Evolutionary conservation across 1,284 basidiomycete genomes (phyloP).

Genomic region (Malassezia nana): DNA sequence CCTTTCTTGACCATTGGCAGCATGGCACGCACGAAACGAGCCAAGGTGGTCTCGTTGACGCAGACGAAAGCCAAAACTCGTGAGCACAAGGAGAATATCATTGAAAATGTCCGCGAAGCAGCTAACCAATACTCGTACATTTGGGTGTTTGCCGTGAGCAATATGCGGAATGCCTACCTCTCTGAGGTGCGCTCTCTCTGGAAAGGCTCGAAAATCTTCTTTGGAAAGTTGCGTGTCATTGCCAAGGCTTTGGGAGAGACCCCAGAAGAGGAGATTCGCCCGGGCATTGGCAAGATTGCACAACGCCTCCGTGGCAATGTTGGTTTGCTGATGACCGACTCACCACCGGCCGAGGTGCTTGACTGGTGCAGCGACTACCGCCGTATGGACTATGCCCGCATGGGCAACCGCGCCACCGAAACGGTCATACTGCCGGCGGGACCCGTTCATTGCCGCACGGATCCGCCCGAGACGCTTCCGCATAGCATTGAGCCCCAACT

Average conservation of each 20-base stretch:
- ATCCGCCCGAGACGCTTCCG: constrained; percentile 62
- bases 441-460: constrained; percentile 31
- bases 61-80: constrained; percentile 54
- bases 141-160: constrained; percentile 87
- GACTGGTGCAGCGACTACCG: constrained; percentile 90
- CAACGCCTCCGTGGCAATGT: constrained; percentile 87
- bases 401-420: constrained; percentile 68
- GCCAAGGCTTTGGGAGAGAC: constrained; percentile 86
- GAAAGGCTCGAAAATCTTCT: constrained; percentile 74
- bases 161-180: constrained; percentile 87
- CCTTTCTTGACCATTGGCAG: not conserved
- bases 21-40: constrained; percentile 49
- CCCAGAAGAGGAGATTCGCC: constrained; percentile 72
- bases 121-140: constrained; percentile 71
- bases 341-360: constrained; percentile 71
- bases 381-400: constrained; percentile 81
- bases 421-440: constrained; percentile 65
- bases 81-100: constrained; percentile 69
- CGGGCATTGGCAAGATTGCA: constrained; percentile 69
- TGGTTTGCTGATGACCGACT: constrained; percentile 82
- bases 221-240: constrained; percentile 85
- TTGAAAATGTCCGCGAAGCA: constrained; percentile 62
- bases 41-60: constrained; percentile 53
- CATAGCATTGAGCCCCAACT: constrained; percentile 95
- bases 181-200: constrained; percentile 86